Evolutionary conservation across 352 stramenopile genomes (phyloP), one percentile per base, ranked within the genome.

Genomic region (Hyaloperonospora brassicae): DNA sequence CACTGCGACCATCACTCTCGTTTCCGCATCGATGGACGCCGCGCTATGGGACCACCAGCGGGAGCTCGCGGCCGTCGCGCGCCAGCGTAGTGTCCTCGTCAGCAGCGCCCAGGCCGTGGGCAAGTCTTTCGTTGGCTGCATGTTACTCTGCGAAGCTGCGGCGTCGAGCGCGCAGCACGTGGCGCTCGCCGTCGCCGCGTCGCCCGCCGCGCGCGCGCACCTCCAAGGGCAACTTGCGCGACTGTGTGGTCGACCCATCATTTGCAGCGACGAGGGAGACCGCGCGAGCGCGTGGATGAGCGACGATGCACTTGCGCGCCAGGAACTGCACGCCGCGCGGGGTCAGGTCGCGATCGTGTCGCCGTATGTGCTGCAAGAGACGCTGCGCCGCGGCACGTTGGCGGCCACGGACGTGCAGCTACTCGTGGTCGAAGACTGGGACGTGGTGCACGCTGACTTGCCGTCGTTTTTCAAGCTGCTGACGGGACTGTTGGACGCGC

Each of bases 61-160:
- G 9, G 84, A 94, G 64, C 72, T 90, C 55, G 68, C 79, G 53
- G 76, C 75, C 30, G 65, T 94, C 21, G 84, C 78, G 44, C 65
- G 59, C 12, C 61, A 55, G 27, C 77, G 73, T 50, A 91, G 83
- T 47, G 73, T 82, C 41, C 49, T 89, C 22, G 41, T 94, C 8
- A 85, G 74, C 56, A 78, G 79, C 4, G 44, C 72, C 22, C 64
- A 66, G 30, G 52, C 66, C 11, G 57, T 91, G 5, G 84, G 84
- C 42, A 92, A 92, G 64, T 91, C 77, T 9, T 86, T 86, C 57
- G 47, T 87, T 14, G 68, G 72, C 40, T 72, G 67, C 13, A 62
- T 76, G 38, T 55, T 86, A 43, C 50, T 88, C 40, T 72, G 72
- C 44, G 79, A 86, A 40, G 49, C 59, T 1, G 47, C 62, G 6